Evolutionary conservation across 129 eudicot genomes (phyloP).

Genomic region (Mikania micrantha): DNA sequence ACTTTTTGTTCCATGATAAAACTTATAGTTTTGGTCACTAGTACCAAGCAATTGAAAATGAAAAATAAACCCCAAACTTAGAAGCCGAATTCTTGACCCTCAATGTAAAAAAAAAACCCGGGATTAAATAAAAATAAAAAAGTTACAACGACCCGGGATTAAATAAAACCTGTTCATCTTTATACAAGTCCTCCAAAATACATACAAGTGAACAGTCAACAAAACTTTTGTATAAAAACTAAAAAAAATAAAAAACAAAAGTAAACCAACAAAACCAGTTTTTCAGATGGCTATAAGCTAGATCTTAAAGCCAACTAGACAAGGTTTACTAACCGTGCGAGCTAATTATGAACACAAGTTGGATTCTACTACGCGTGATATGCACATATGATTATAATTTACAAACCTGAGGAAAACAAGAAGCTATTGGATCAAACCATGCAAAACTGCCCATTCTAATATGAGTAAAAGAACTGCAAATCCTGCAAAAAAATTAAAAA

Average conservation of each 20-base stretch:
- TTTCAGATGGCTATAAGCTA: slow-evolving; percentile 17
- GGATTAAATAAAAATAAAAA: too few species aligned
- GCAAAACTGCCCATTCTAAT: not conserved
- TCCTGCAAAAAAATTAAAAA: slow-evolving; percentile 3
- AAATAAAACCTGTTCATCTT: not conserved
- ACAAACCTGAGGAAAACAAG: not conserved
- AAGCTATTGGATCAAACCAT: slow-evolving; percentile 12
- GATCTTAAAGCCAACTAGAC: not conserved
- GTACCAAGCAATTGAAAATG: not conserved
- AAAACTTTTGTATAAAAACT: not conserved
- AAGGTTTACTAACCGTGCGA: not conserved
- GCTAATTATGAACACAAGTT: slow-evolving; percentile 13
- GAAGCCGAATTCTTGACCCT: not conserved
- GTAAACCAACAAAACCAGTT: not conserved
- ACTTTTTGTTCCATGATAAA: not conserved
- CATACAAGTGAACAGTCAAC: not conserved
- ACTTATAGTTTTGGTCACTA: not conserved
- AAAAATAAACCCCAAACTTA: not conserved
- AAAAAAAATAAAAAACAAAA: not conserved
- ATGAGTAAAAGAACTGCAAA: slow-evolving; percentile 4
- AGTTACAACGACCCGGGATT: not conserved
- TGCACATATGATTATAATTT: slow-evolving; percentile 9
- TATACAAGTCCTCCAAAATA: not conserved
- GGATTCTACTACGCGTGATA: slow-evolving; percentile 12
- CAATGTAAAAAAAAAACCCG: too few species aligned